Base-by-base conservation (phyloP, 306 rosid species). In the Parietaria judaica region DNA sequence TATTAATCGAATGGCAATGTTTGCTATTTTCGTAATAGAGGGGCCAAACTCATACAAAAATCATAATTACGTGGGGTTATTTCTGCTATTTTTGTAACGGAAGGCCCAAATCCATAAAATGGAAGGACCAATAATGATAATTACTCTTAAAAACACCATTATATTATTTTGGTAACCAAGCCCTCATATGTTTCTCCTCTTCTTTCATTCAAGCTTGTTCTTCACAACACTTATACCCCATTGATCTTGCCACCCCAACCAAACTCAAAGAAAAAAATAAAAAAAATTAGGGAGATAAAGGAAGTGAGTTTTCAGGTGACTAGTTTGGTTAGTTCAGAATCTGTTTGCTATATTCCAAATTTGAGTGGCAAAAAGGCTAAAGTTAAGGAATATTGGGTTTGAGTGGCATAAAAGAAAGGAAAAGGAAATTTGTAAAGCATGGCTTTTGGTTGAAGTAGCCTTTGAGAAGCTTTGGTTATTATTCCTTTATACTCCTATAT, bases 341-440 rank as follows among this genome's bases (percentile, higher is more conserved):
- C 8, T 16, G 65, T 56, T 61, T 59, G 70, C 63, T 68, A 70
- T 17, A 66, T 66, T 66, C 76, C 76, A 77, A 75, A 61, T 70
- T 23, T 23, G 31, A 23, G 31, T 64, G 62, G 55, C 85, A 67
- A 68, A 63, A 77, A 77, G 74, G 76, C 70, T 34, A 14, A 49
- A 60, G 51, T 23, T 23, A 23, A 23, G 31, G 31, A 23, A 23
- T 66, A 68, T 66, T 64, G 73, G 65, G 64, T 58, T 54, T 67
- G 66, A 70, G 56, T 63, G 57, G 2, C 58, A 49, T 47, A 16
- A 36, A 62, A 53, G 8, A 9, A 45, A 38, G 6, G 7, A 9
- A 46, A 36, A 39, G 8, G 0, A 59, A 41, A 48, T n/a, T 5
- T 53, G 39, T 64, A 54, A 49, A 12, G 57, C 50, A 16, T 60